These are phyloP conservation scores for Rhododendron mucronatum DNA, from an alignment of 148 eudicot genomes.

Conservation along the genomic window DNA sequence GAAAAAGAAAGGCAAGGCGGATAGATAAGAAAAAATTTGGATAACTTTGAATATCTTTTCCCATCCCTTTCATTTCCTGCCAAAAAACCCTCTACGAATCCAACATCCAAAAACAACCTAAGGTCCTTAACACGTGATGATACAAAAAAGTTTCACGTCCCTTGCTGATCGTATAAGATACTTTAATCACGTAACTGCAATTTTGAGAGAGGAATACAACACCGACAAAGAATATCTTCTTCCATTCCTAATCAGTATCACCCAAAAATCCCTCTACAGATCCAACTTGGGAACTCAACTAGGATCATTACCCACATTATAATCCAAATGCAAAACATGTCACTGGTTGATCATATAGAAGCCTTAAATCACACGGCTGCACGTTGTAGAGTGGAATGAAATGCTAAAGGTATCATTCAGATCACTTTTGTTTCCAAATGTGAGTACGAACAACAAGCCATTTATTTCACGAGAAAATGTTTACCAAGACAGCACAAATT, in stretches of 20 bases:
- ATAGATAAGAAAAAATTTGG: not conserved
- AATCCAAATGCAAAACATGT: not conserved
- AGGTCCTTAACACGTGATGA: not conserved
- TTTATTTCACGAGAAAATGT: not conserved
- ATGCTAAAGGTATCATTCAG: not conserved
- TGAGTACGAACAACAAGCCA: not conserved
- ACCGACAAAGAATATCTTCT: not conserved
- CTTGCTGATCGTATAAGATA: not conserved
- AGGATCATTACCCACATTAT: not conserved
- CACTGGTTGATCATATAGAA: not conserved
- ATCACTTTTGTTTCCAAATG: not conserved
- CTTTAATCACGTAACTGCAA: not conserved
- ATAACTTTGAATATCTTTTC: not conserved
- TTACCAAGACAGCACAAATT: not conserved
- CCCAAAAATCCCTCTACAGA: not conserved
- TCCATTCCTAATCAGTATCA: not conserved
- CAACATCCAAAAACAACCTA: not conserved
- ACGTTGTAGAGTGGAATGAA: not conserved
- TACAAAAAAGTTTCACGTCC: not conserved
- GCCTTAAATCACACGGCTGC: not conserved
- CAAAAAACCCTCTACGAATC: not conserved
- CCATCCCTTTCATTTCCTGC: not conserved
- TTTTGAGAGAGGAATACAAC: not conserved
- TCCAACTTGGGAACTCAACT: not conserved
- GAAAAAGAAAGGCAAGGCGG: not conserved